Evolutionary conservation across 31 red algal genomes (phyloP).

Genomic region (Asparagopsis taxiformis): DNA sequence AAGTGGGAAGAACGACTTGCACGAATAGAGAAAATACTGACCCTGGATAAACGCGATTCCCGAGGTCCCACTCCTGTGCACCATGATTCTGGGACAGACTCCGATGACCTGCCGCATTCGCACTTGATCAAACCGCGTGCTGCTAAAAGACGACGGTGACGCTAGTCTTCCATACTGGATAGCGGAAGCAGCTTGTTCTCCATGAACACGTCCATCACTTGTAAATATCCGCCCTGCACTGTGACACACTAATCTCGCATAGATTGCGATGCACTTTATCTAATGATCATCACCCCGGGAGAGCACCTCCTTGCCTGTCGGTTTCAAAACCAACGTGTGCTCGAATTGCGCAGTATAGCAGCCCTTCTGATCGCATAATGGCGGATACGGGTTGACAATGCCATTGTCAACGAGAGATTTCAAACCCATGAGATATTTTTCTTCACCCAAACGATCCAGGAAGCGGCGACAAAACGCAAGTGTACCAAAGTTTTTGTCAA

Average conservation of each 20-base stretch:
- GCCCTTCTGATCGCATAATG: constrained; percentile 90
- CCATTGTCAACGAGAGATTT: constrained; percentile 87
- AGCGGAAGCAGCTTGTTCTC: too few relatives aligned
- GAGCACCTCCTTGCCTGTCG: constrained; percentile 95
- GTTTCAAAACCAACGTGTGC: constrained; percentile 91
- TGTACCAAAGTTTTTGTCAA: constrained; percentile 97
- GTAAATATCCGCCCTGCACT: background rate
- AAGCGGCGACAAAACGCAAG: constrained; percentile 97
- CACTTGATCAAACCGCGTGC: too few relatives aligned
- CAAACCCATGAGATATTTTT: constrained; percentile 92
- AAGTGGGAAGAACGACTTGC: constrained; percentile 4
- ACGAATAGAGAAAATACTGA: constrained; percentile 1
- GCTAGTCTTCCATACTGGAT: too few relatives aligned
- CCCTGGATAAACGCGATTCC: background rate
- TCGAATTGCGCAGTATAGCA: constrained; percentile 98
- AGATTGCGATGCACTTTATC: background rate
- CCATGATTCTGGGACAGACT: background rate
- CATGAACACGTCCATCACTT: too few relatives aligned
- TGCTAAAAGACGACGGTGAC: too few relatives aligned
- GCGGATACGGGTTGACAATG: constrained; percentile 94
- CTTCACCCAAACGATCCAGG: constrained; percentile 94
- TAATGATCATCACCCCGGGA: constrained; percentile 89
- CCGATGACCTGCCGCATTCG: too few relatives aligned
- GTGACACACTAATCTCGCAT: background rate
- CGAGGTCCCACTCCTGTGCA: background rate